Evolutionary conservation across 2,329 filamentous ascomycete species (phyloP).

Genomic region (Fusarium circinatum): DNA sequence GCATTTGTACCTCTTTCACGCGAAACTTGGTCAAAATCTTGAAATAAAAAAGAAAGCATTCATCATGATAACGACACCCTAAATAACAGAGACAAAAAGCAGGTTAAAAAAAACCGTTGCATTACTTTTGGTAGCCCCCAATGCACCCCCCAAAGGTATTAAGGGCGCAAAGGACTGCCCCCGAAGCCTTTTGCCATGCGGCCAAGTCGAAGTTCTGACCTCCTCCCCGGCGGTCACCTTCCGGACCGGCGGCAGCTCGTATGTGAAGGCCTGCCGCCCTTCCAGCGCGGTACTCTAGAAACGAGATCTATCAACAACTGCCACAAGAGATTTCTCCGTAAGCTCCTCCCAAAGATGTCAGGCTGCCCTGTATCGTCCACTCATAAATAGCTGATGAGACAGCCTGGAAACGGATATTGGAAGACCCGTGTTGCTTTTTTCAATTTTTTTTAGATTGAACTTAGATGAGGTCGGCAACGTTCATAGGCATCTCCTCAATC

Average conservation of each 20-base stretch:
- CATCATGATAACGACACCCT: slow-evolving; percentile 51
- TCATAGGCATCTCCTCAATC: slow-evolving; percentile 99
- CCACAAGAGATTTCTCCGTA: slow-evolving; percentile 49
- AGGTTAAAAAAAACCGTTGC: slow-evolving; percentile 50
- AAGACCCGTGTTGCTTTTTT: slow-evolving; percentile 38
- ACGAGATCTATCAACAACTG: slow-evolving; percentile 56
- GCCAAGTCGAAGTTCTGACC: slow-evolving; percentile 45
- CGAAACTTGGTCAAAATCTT: background rate
- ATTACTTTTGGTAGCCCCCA: slow-evolving; percentile 56
- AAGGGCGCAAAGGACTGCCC: slow-evolving; percentile 53
- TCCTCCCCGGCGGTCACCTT: slow-evolving; percentile 46
- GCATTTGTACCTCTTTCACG: background rate
- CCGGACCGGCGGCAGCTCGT: slow-evolving; percentile 41
- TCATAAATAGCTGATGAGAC: slow-evolving; percentile 32
- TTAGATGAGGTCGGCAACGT: slow-evolving; percentile 81
- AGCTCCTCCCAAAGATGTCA: slow-evolving; percentile 46
- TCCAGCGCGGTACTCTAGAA: slow-evolving; percentile 49
- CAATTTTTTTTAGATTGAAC: slow-evolving; percentile 36
- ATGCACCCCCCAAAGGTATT: slow-evolving; percentile 49
- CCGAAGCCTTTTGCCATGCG: slow-evolving; percentile 51
- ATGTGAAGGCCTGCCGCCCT: slow-evolving; percentile 30
- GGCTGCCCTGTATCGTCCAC: slow-evolving; percentile 41
- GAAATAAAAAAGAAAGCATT: slow-evolving; percentile 41
- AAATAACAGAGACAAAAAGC: slow-evolving; percentile 51
- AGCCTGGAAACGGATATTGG: slow-evolving; percentile 40